A percentile compares a stretch with the other conserved stretches of the same genome.
phyloP scores from a whole-genome alignment of 345 rosid species.

The Dipteronia sinensis region DNA sequence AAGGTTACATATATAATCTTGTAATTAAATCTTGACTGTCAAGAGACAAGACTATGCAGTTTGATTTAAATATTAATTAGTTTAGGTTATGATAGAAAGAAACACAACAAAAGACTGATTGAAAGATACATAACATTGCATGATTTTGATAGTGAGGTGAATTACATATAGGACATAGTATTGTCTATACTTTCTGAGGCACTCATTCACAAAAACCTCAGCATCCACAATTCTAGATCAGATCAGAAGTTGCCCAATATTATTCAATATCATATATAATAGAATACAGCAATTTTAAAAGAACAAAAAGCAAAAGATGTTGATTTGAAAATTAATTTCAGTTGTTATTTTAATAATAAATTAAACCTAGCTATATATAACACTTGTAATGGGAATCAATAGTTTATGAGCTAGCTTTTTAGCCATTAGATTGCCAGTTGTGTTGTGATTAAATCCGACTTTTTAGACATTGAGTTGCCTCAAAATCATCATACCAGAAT shows the following conservation, averaged over 20 bases:
- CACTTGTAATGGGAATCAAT: not conserved
- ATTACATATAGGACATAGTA: conserved; percentile 20
- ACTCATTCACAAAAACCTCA: conserved; percentile 17
- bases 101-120: conserved; percentile 31
- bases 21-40: not conserved
- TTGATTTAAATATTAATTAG: conserved; percentile 31
- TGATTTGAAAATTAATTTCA: conserved; percentile 9
- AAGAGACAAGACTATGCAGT: not conserved
- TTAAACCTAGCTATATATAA: not conserved
- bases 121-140: conserved; percentile 34
- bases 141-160: conserved; percentile 38
- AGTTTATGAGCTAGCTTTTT: no score
- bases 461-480: conserved; percentile 12
- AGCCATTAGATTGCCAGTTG: conserved; percentile 11
- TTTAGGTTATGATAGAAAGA: conserved; percentile 19
- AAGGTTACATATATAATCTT: not conserved
- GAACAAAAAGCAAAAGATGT: not conserved
- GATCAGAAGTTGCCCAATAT: conserved; percentile 13
- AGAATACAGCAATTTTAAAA: not conserved
- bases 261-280: conserved; percentile 12
- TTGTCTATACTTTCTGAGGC: conserved; percentile 57
- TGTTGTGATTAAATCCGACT: not conserved
- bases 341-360: not conserved
- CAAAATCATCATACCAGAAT: conserved; percentile 18
- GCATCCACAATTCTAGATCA: conserved; percentile 9